Evolutionary conservation across 2,329 filamentous ascomycete species (phyloP), one percentile per base, ranked within the genome.

Genomic region (Didymella pomorum): DNA sequence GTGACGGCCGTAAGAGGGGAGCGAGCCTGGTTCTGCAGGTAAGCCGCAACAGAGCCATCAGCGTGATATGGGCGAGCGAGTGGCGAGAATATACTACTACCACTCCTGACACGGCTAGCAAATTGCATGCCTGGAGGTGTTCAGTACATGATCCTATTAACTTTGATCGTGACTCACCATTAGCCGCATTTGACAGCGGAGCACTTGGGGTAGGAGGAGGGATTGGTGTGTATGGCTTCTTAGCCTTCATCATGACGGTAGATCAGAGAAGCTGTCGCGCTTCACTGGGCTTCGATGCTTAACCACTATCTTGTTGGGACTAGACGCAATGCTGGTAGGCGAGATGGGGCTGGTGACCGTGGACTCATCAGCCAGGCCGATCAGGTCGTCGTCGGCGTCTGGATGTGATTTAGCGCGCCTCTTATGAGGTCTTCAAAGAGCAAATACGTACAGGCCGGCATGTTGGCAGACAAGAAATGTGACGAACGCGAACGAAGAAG

Each of bases 221-320:
- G 11, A 25, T 41, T 4, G 47, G 42, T 3, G 48, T 47, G 23
- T 66, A 68, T 0, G 63, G 42, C 48, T 62, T 64, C 60, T 69
- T 68, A 5, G 56, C 63, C 45, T 52, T 63, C 67, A 69, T 66
- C 7, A 69, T 45, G 18, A 12, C 26, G 7, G 63, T 28, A 10
- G 65, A 16, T 51, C 64, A 7, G 56, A 62, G 51, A 71, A 69
- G 42, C 62, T 68, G 41, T 71, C 67, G 16, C 20, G 54, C 6
- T 53, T 48, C 14, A 20, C 4, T 4, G 31, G 16, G 18, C 47
- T 50, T 35, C 26, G 12, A n/a, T 35, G 23, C 4, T 29, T 54
- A 6, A 9, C 23, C 2, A 11, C 26, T 25, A 21, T 52, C 2
- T 6, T 28, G 14, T 31, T 37, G 3, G 3, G 29, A 5, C 5